Evolutionary conservation across 139 green algal genomes (phyloP).

Genomic region (Cymbomonas tetramitiformis): DNA sequence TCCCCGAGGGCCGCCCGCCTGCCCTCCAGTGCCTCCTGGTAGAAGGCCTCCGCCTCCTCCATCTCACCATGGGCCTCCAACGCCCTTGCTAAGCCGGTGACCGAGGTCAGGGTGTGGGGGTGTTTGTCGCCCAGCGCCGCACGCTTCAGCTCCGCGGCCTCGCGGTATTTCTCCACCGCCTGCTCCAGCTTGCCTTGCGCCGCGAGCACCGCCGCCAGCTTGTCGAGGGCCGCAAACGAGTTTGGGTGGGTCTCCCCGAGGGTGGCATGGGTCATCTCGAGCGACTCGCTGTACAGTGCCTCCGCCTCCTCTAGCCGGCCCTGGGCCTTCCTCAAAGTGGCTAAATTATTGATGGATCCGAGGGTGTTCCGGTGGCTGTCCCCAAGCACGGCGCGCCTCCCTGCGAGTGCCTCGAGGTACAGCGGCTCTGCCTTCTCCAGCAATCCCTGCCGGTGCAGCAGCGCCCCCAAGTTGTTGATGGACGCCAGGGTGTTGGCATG

Average conservation of each 20-base stretch:
- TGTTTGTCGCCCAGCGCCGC: constrained; percentile 7
- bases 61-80: too few species aligned
- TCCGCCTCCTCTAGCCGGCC: constrained; percentile 1
- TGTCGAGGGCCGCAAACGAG: constrained; percentile 12
- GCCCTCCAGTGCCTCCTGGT: too few species aligned
- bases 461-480: constrained; percentile 16
- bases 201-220: constrained; percentile 10
- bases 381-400: background rate
- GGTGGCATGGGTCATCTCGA: background rate
- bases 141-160: constrained; percentile 1
- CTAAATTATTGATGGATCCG: constrained; percentile 13
- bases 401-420: background rate
- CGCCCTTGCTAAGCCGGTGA: too few species aligned
- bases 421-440: constrained; percentile 5
- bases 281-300: background rate
- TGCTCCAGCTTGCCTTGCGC: background rate
- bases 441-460: background rate
- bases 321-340: background rate
- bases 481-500: constrained; percentile 3
- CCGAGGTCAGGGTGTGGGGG: too few species aligned
- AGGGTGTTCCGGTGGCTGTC: background rate
- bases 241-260: background rate
- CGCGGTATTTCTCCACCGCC: constrained; percentile 6
- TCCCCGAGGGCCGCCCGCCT: too few species aligned
- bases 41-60: too few species aligned